phyloP scores from a whole-genome alignment of 2,329 filamentous ascomycete species.

The Scleromitrula shiraiana region DNA sequence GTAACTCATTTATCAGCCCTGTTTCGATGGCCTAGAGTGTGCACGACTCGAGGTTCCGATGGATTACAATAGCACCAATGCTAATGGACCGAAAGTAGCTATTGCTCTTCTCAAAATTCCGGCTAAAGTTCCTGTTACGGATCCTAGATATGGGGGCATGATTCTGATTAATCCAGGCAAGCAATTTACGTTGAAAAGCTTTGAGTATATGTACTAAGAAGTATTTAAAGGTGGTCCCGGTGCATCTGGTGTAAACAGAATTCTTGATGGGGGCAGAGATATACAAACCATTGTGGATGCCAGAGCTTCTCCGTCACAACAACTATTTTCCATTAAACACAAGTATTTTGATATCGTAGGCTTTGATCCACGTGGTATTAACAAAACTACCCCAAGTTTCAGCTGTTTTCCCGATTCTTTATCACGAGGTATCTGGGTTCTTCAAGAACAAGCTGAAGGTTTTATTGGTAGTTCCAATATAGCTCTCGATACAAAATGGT shows the following conservation, averaged over 20 bases:
- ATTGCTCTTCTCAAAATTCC: conserved; percentile 35
- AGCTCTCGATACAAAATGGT: conserved; percentile 15
- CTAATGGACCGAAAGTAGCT: conserved; percentile 24
- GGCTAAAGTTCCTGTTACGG: conserved; percentile 31
- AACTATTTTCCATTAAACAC: conserved; percentile 6
- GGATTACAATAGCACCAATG: conserved; percentile 29
- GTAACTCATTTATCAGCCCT: conserved; percentile 26
- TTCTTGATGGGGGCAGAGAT: conserved; percentile 20
- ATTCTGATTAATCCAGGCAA: conserved; percentile 34
- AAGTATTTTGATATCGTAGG: conserved; percentile 33
- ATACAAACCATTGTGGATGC: conserved; percentile 28
- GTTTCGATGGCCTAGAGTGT: conserved; percentile 33
- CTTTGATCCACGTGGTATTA: conserved; percentile 36
- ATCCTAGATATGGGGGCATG: conserved; percentile 32
- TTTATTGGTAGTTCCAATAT: background rate
- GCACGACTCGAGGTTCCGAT: conserved; percentile 37
- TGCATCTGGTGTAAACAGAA: conserved; percentile 29
- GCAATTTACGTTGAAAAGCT: too few relatives aligned
- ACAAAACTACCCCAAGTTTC: conserved; percentile 28
- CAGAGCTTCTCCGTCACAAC: background rate
- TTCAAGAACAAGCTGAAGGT: background rate
- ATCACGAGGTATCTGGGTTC: conserved; percentile 6
- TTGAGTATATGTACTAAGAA: too few relatives aligned
- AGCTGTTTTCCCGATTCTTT: conserved; percentile 29
- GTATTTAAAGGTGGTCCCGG: conserved; percentile 31